A percentile compares a stretch with the other conserved stretches of the same genome.
These are phyloP conservation scores for Xylaria sp. DNA, from an alignment of 2,329 filamentous ascomycete species.

Conservation along the genomic window DNA sequence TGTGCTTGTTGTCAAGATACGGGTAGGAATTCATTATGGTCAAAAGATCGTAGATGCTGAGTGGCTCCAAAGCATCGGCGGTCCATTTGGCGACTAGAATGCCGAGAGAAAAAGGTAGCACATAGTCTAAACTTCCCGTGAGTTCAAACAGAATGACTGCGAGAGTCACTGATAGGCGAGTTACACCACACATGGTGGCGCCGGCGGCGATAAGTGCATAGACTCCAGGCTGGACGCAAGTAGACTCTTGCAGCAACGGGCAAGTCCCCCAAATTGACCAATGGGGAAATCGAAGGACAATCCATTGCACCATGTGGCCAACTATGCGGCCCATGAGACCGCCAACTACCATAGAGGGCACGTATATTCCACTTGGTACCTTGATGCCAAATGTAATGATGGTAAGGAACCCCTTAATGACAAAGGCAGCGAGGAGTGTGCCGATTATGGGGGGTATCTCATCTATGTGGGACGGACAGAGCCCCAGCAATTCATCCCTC, in stretches of 20 bases:
- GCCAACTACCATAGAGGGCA: conserved; percentile 97
- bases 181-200: conserved; percentile 97
- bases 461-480: conserved; percentile 68
- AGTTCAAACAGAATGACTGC: conserved; percentile 95
- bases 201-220: conserved; percentile 93
- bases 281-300: conserved; percentile 67
- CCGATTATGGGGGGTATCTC: conserved; percentile 74
- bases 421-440: conserved; percentile 69
- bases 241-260: conserved; percentile 62
- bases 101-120: conserved; percentile 86
- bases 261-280: conserved; percentile 72
- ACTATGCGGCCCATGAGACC: conserved; percentile 84
- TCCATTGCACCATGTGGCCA: conserved; percentile 77
- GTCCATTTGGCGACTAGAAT: conserved; percentile 98
- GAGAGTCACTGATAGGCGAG: conserved; percentile 83
- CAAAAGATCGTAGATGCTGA: conserved; percentile 91
- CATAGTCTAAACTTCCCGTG: conserved; percentile 90
- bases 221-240: conserved; percentile 92
- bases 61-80: conserved; percentile 86
- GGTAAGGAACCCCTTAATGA: conserved; percentile 86
- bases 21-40: conserved; percentile 98
- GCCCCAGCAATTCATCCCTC: conserved; percentile 56
- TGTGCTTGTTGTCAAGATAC: conserved; percentile 93
- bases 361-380: conserved; percentile 93
- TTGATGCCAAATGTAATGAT: conserved; percentile 94